A percentile compares a stretch with the other conserved stretches of the same genome.
phyloP scores from a whole-genome alignment of 139 green algal genomes.

The Gonium pectorale region DNA sequence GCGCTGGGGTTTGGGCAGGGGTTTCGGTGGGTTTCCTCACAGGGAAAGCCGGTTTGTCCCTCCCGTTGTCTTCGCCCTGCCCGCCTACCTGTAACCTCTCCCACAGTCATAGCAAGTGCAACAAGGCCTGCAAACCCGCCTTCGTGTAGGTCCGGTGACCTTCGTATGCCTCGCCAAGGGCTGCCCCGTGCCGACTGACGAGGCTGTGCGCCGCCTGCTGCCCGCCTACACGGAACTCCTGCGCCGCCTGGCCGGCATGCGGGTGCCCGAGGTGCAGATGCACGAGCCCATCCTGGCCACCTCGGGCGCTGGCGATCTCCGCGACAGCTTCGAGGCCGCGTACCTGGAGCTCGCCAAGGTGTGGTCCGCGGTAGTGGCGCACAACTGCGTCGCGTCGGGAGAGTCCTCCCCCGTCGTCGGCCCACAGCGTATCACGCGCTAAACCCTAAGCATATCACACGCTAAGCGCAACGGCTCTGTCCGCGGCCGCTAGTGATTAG shows the following conservation, averaged over 20 bases:
- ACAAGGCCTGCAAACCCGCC: too few relatives aligned
- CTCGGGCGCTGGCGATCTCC: constrained; percentile 40
- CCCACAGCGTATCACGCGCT: too few relatives aligned
- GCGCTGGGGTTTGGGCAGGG: too few relatives aligned
- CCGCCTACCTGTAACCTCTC: too few relatives aligned
- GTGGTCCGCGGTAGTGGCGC: not conserved
- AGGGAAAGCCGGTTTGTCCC: too few relatives aligned
- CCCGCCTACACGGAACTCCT: constrained; percentile 82
- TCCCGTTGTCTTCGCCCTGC: not conserved
- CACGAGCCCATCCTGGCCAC: constrained; percentile 86
- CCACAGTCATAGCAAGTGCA: too few relatives aligned
- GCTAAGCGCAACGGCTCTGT: too few relatives aligned
- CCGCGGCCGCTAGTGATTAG: too few relatives aligned
- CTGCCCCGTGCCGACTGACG: not conserved
- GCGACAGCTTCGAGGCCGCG: constrained; percentile 58
- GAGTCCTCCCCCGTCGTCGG: too few relatives aligned
- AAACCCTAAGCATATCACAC: too few relatives aligned
- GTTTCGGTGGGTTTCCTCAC: too few relatives aligned
- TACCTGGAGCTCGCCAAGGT: constrained; percentile 68
- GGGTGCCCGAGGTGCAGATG: constrained; percentile 78
- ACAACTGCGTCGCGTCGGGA: too few relatives aligned
- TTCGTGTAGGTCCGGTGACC: constrained; percentile 85
- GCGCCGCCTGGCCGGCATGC: constrained; percentile 60
- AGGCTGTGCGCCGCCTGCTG: constrained; percentile 66
- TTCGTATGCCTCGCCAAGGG: constrained; percentile 75